Conservation (phyloP, 768 basidiomycete species). For the Pisolithus microcarpus region DNA sequence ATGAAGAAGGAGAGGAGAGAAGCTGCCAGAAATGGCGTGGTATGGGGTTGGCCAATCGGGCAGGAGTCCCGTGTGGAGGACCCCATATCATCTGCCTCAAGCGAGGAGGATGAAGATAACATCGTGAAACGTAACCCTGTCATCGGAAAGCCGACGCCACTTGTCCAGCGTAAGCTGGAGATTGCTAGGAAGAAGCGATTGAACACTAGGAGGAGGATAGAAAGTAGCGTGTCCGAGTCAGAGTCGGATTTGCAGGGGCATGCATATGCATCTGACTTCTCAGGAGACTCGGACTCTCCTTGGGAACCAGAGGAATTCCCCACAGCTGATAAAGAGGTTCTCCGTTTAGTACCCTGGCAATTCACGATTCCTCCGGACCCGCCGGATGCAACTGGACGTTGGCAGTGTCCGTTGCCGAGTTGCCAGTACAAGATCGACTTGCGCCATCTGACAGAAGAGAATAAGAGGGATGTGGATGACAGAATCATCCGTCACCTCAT, state of each 20-base stretch:
- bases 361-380: slow-evolving; percentile 33
- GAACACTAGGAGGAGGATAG: neutral
- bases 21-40: slow-evolving; percentile 21
- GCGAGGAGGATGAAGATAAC: neutral
- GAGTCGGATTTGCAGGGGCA: slow-evolving; percentile 19
- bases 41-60: slow-evolving; percentile 20
- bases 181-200: slow-evolving; percentile 7
- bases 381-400: slow-evolving; percentile 38
- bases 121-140: slow-evolving; percentile 21
- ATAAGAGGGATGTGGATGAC: slow-evolving; percentile 19
- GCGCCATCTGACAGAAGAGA: slow-evolving; percentile 31
- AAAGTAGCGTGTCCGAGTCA: slow-evolving; percentile 13
- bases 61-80: neutral
- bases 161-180: slow-evolving; percentile 16
- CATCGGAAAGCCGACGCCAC: slow-evolving; percentile 18
- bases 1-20: slow-evolving; percentile 25
- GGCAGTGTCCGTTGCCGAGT: slow-evolving; percentile 41
- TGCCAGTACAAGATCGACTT: slow-evolving; percentile 46
- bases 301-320: slow-evolving; percentile 29
- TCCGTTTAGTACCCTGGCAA: slow-evolving; percentile 30
- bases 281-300: slow-evolving; percentile 40
- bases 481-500: slow-evolving; percentile 19
- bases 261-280: slow-evolving; percentile 53
- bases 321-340: slow-evolving; percentile 17
- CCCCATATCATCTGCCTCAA: slow-evolving; percentile 7